Base-by-base conservation (phyloP, 352 stramenopile species). In the Phytophthora idaei region DNA sequence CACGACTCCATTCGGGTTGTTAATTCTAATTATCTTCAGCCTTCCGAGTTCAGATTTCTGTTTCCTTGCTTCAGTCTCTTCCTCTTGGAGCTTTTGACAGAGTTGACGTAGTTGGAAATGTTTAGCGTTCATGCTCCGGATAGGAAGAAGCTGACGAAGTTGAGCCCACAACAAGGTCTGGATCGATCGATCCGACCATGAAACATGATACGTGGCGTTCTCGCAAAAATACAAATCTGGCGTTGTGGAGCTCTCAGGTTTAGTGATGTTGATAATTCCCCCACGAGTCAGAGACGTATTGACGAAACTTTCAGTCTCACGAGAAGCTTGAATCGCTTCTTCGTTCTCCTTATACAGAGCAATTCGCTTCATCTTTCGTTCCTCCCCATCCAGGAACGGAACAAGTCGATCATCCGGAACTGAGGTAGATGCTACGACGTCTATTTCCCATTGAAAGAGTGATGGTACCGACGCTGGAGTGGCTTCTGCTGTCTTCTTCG, bases 51-150 rank as follows among this genome's bases (percentile, higher is more conserved):
- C 11, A 42, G 36, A n/a, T 2, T 47, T 3, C 4, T 47, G 44
- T 27, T 12, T 28, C 44, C n/a, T 49, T 49, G 21, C 2, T 49
- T 49, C 21, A 8, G 9, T 31, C 9, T 51, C 44, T 57, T 68
- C 50, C 17, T 64, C 59, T 46, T 62, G 10, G 0, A 73, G 60
- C 2, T 54, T 49, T 12, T 73, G 53, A 14, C 66, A 69, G 0
- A 75, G 39, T 67, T 57, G 63, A 8, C 34, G 70, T 11, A 94
- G 56, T 48, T 94, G 77, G 45, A 87, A 83, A 54, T 94, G 84
- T 36, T 85, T 82, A 4, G 76, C 52, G 31, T 94, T 93, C 78
- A 94, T 87, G 8, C 72, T 67, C 27, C 86, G 76, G 52, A 94
- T 72, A 1, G 84, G 67, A 3, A 94, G 61, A 7, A 89, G 59